Conservation (phyloP, 1,284 basidiomycete genomes). For the Malassezia brasiliensis region DNA sequence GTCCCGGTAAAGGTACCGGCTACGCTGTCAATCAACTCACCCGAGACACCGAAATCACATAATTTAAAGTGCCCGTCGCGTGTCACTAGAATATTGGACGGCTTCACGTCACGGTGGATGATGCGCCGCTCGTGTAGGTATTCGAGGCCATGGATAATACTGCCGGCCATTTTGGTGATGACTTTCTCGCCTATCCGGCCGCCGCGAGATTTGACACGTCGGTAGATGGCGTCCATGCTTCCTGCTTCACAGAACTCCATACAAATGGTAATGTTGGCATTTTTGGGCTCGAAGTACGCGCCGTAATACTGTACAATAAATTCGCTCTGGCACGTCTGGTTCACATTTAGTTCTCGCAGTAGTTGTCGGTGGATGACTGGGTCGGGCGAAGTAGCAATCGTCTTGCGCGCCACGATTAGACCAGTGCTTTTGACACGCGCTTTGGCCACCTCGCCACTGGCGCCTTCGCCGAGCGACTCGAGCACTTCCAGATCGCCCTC, state of each 20-base stretch:
- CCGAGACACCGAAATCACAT: constrained; percentile 92
- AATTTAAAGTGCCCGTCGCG: constrained; percentile 78
- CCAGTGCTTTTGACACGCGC: constrained; percentile 69
- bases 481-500: constrained; percentile 62
- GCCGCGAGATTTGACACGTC: constrained; percentile 66
- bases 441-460: constrained; percentile 87
- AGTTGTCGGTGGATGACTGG: constrained; percentile 76
- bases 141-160: constrained; percentile 78
- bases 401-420: constrained; percentile 83
- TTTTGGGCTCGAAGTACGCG: constrained; percentile 84
- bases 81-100: constrained; percentile 84
- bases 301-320: constrained; percentile 91
- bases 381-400: constrained; percentile 85
- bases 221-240: constrained; percentile 71
- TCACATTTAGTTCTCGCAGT: constrained; percentile 81
- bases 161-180: constrained; percentile 78
- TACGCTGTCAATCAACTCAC: constrained; percentile 78
- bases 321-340: constrained; percentile 69
- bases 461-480: constrained; percentile 76
- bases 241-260: constrained; percentile 89
- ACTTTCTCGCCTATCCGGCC: constrained; percentile 83
- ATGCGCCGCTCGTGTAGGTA: constrained; percentile 85
- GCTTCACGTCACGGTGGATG: constrained; percentile 96
- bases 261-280: constrained; percentile 84
- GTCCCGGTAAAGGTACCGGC: constrained; percentile 95